Base-by-base conservation (phyloP, 1,284 basidiomycete species). In the Leccinum idahoense region DNA sequence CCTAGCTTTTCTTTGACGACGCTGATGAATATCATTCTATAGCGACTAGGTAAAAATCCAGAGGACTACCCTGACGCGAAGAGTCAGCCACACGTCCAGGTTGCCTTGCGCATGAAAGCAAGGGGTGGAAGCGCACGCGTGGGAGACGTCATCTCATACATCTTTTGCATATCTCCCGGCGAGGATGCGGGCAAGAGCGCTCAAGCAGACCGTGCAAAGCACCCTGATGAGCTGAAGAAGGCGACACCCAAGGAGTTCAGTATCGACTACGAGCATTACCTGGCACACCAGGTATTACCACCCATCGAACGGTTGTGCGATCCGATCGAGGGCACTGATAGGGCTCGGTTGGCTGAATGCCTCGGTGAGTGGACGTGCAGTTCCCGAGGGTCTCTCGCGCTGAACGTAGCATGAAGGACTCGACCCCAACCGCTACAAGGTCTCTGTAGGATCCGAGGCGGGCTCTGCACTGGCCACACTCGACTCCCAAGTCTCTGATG, bases 31-130 rank as follows among this genome's bases (percentile, higher is more conserved):
- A 61, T 53, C 51, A 12, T 57, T 32, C 32, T 60, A 11, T 69
- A 95, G 92, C 90, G 95, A 64, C 80, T 98, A 58, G 93, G 95
- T 29, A 98, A 96, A 81, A 92, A 94, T 68, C 95, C 94, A 0
- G 91, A 96, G 72, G 96, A 96, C 72, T 99, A 98, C 72, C 95
- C 96, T 0, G 96, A 98, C 72, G 92, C 87, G 26, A 98, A 98
- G 77, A 87, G 84, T 53, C 95, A 96, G 70, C 96, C 96, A 1
- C 97, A 99, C 72, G 97, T 99, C 1, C 95, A 98, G 71, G 97
- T 99, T 12, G 69, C 32, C 0, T 79, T 97, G 63, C 85, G 93
- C 35, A 89, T 97, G 88, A 96, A 96, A 77, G 83, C 87, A 2
- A 90, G 87, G 68, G 94, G 95, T 37, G 86, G 85, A 5, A 86